Base-by-base conservation (phyloP, 495 filamentous ascomycete genomes). In the Cairneyella variabilis region DNA sequence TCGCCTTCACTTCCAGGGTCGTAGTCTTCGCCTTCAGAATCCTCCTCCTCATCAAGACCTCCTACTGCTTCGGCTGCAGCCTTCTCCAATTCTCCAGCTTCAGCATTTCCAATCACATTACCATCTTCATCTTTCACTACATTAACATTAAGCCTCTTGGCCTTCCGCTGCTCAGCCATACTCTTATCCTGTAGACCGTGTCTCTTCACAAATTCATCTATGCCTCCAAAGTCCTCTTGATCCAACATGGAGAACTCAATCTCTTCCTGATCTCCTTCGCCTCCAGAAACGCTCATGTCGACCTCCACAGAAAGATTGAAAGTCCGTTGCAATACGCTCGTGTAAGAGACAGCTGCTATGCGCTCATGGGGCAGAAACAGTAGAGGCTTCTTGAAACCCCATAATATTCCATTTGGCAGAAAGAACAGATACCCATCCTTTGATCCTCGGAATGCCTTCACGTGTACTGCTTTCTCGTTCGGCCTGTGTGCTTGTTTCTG, bases 401-500 rank as follows among this genome's bases (percentile, higher is more conserved):
- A 98, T 25, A 98, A 65, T 40, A 98, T 92, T 2, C 93, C 93
- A 18, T 77, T 84, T 37, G 86, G 80, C 6, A 97, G 75, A 64
- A 97, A 86, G 69, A 95, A 97, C 10, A 98, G 76, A 56, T 84
- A 98, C 10, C 93, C 91, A 67, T 98, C 93, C 77, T 98, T 98
- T 60, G 83, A 91, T 1, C 93, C 93, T 36, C 91, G 78, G 72
- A 91, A 91, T 1, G 86, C 91, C 63, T 92, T 96, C 17, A 95
- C 83, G 65, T 95, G 89, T 58, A 87, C 91, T n/a, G 90, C 90
- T 61, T 86, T 88, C 66, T 97, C 93, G 22, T 82, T 82, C 56
- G 95, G 95, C 12, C 91, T 78, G 62, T 96, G 89, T n/a, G 85
- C 72, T 66, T 97, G 89, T 8, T 82, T 77, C 27, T 85, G 76